These are phyloP conservation scores for Lasiosphaeria ovina DNA, from an alignment of 495 filamentous ascomycete genomes.

Conservation along the genomic window DNA sequence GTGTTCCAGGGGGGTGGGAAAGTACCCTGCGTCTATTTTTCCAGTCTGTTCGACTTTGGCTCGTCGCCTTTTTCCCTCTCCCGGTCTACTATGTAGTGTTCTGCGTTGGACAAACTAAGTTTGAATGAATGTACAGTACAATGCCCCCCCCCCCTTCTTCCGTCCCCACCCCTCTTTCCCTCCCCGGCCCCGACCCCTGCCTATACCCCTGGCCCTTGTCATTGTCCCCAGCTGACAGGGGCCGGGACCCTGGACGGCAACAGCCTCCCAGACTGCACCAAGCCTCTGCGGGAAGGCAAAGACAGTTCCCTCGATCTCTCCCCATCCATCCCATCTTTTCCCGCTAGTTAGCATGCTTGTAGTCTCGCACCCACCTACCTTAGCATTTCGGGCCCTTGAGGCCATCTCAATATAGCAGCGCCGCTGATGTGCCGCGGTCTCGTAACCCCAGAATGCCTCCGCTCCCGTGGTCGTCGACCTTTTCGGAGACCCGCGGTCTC, in stretches of 20 bases:
- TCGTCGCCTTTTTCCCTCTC: background rate
- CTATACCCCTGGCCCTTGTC: slow-evolving; percentile 15
- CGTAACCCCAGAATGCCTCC: slow-evolving; percentile 20
- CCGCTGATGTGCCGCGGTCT: slow-evolving; percentile 32
- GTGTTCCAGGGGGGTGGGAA: slow-evolving; percentile 1
- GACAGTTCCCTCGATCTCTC: slow-evolving; percentile 21
- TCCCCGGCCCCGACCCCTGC: slow-evolving; percentile 7
- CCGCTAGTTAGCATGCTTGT: slow-evolving; percentile 11
- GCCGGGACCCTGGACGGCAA: slow-evolving; percentile 16
- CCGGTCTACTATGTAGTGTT: background rate
- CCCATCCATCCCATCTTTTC: slow-evolving; percentile 25
- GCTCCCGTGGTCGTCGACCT: slow-evolving; percentile 10
- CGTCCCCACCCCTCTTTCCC: slow-evolving; percentile 16
- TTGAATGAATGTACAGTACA: too few species aligned
- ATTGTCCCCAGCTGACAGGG: slow-evolving; percentile 26
- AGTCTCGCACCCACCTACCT: background rate
- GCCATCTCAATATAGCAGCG: slow-evolving; percentile 50
- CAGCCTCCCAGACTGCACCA: slow-evolving; percentile 23
- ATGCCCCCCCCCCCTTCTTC: slow-evolving; percentile 1
- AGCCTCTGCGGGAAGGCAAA: slow-evolving; percentile 29
- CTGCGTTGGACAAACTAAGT: background rate
- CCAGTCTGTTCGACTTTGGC: slow-evolving; percentile 5
- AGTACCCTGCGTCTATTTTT: slow-evolving; percentile 12
- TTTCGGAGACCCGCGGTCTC: slow-evolving; percentile 4
- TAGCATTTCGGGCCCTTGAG: slow-evolving; percentile 14